Evolutionary conservation across 192 early-diverging fungal species (phyloP), one percentile per base, ranked within the genome.

Genomic region (Mortierella hygrophila): DNA sequence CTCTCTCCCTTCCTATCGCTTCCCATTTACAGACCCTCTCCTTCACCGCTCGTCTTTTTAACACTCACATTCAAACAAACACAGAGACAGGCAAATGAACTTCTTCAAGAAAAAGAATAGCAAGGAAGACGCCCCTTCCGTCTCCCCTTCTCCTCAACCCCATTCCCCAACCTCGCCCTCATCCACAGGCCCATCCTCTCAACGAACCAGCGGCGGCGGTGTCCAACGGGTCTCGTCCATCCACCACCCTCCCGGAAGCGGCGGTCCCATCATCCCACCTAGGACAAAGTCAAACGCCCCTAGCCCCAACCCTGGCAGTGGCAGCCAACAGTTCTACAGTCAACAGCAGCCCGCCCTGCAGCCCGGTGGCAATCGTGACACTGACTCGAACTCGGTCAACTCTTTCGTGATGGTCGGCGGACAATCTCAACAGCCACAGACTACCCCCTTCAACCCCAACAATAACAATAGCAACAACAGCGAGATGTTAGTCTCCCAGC

Each of bases 41-140:
- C 70, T 79, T 26, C 41, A 23, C 23, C 29, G 41, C 49, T 44
- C 76, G 7, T 46, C 70, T 35, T 20, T 11, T 35, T 20, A 1
- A 29, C 35, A 68, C 4, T 60, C 29, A 79, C 41, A 80, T 23
- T 42, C 38, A 49, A 3, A 8, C 35, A 15, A 13, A 3, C 26
- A 32, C n/a, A 52, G 16, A 20, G 49, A 52, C 5, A 52, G 3
- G 23, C 2, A 18, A 71, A 71, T 71, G 70, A 71, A 71, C 41
- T 41, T 71, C 10, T 71, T 71, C 70, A 71, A 71, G 32, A 41
- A 38, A 20, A 71, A 71, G 29, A 71, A 71, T 13, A 71, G 32
- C 11, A 26, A 65, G 13, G 60, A 71, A 21, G 70, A 42, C 41
- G 70, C 35, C 6, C 70, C 70, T 42, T 21, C 41, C 15, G 70